phyloP scores from a whole-genome alignment of 2,329 filamentous ascomycete genomes.

The Colletotrichum tabaci region DNA sequence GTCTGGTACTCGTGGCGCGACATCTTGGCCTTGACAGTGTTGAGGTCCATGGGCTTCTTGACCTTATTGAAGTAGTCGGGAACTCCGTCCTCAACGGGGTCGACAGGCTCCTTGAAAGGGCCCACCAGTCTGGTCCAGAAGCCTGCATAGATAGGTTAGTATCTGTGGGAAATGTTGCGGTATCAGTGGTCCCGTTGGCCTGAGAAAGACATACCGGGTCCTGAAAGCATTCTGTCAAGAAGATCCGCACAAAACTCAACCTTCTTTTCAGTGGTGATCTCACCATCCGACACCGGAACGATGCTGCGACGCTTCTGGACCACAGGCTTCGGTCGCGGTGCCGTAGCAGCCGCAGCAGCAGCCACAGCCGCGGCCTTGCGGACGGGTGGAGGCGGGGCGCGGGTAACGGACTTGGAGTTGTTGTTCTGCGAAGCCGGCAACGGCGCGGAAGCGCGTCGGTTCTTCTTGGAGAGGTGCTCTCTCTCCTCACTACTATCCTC shows the following conservation, averaged over 20 bases:
- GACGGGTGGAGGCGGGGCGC: constrained; percentile 44
- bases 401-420: constrained; percentile 16
- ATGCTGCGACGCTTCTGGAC: constrained; percentile 54
- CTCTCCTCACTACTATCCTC: constrained; percentile 58
- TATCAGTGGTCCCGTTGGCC: background rate
- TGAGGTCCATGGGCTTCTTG: constrained; percentile 74
- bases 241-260: constrained; percentile 72
- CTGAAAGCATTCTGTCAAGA: constrained; percentile 72
- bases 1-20: constrained; percentile 65
- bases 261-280: constrained; percentile 53
- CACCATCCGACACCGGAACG: constrained; percentile 44
- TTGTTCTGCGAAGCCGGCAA: constrained; percentile 42
- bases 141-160: constrained; percentile 56
- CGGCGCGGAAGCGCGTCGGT: constrained; percentile 58
- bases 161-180: constrained; percentile 1
- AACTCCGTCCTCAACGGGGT: constrained; percentile 69
- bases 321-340: constrained; percentile 51
- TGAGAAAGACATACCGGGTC: constrained; percentile 63
- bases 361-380: constrained; percentile 46
- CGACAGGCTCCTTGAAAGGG: constrained; percentile 73
- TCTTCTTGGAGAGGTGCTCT: constrained; percentile 54
- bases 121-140: constrained; percentile 78
- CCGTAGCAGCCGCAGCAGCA: constrained; percentile 39
- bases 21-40: constrained; percentile 73
- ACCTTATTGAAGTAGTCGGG: constrained; percentile 75